Evolutionary conservation across 148 eudicot genomes (phyloP), one percentile per base, ranked within the genome.

Genomic region (Vaccinium darrowii): DNA sequence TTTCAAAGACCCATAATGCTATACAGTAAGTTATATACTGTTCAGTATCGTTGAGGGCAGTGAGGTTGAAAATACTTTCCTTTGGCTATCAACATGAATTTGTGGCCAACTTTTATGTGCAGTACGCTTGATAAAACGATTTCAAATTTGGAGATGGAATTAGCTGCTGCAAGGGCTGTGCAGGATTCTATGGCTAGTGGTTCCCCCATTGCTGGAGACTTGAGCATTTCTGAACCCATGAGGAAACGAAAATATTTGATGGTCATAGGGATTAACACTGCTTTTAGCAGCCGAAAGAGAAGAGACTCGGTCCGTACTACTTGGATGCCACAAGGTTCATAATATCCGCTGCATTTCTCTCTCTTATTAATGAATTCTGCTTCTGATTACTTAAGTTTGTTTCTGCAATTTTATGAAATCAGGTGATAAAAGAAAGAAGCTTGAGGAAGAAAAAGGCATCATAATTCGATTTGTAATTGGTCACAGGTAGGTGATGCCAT

Each of bases 221-320:
- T 87, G 82, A 85, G 69, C 60, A 75, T 81, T 65, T 79, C 89
- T 27, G 87, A 91, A 82, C 86, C 93, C 58, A 79, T 58, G 27
- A 88, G 88, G 85, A 95, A 90, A 85, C 91, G 94, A 75, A 95
- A 91, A 88, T 94, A 93, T 89, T 84, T 94, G 82, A 93, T 95
- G 98, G 96, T 94, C 74, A 86, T 95, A 47, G 98, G 98, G 39
- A 82, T 95, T 69, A 95, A 95, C 88, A 95, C 98, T 36, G 98
- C 98, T 84, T 95, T 95, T 85, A 95, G 96, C 84, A 94, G 98
- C 86, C 90, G 98, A 86, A 95, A 91, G 87, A 90, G 98, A 87
- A 89, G 98, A 90, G 98, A 95, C 86, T 95, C 98, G 2, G 94
- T 95, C 71, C 98, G 98, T 86, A 93, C 98, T 21, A 95, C 98